Base-by-base conservation (phyloP, 2,329 filamentous ascomycete species). In the Lasiodiplodia citricola region DNA sequence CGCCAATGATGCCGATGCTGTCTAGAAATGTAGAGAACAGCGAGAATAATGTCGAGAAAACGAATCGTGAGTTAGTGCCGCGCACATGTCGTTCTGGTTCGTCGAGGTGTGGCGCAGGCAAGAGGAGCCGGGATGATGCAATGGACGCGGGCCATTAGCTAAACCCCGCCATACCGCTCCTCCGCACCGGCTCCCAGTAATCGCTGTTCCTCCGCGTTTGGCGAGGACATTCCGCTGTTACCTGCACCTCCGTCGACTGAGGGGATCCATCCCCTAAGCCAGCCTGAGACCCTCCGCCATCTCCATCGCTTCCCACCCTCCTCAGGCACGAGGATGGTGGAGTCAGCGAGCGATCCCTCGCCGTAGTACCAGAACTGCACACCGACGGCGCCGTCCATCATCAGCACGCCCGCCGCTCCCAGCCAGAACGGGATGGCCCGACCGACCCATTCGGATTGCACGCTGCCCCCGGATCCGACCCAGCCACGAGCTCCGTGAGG, bases 231-330 rank as follows among this genome's bases (percentile, higher is more conserved):
- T 37, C 44, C 63, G 37, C 63, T 56, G 50, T 8, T 44, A 47
- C 16, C 41, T 21, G 58, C 41, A 38, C 41, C 21, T 31, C 31
- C 51, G 4, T 47, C 44, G 47, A 52, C 37, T 31, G 41, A 25
- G 1, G 88, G 88, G 44, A 89, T 84, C 88, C 88, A 90, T 2
- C 88, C 88, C 69, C 88, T 83, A 87, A 90, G 89, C 87, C 87
- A 90, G 11, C 88, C 88, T 68, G 82, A 87, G 6, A 90, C 87
- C 35, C 83, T 80, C 51, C 83, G 81, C 88, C 87, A 90, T 64
- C 82, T 81, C 82, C 84, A 83, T 66, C 79, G 79, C 68, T 77
- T 79, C 25, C 37, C 74, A 67, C 60, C 72, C 70, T 23, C 72
- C 76, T 70, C 78, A 16, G 80, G 76, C 31, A 84, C 79, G 7